Evolutionary conservation across 768 basidiomycete species (phyloP).

Genomic region (Boletellus emodensis): DNA sequence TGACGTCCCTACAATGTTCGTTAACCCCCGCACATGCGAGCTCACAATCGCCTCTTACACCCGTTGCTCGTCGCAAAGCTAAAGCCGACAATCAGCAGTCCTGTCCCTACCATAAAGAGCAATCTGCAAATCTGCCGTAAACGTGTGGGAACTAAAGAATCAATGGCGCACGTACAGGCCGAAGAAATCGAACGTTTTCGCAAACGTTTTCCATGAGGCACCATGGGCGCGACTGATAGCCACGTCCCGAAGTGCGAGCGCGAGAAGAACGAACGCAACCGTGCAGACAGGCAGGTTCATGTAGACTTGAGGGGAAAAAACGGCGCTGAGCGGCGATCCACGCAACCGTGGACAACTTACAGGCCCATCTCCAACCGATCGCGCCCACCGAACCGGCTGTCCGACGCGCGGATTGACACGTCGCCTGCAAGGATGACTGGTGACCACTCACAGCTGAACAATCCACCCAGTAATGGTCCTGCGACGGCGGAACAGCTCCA

Average conservation of each 20-base stretch:
- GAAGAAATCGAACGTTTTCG: slow-evolving; percentile 64
- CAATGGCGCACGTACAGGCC: slow-evolving; percentile 57
- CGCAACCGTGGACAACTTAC: slow-evolving; percentile 43
- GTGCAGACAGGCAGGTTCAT: slow-evolving; percentile 77
- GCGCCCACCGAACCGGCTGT: slow-evolving; percentile 26
- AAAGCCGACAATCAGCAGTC: slow-evolving; percentile 72
- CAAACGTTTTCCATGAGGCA: slow-evolving; percentile 55
- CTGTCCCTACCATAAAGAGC: slow-evolving; percentile 72
- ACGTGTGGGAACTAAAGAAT: slow-evolving; percentile 11
- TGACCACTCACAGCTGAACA: slow-evolving; percentile 64
- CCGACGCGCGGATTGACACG: slow-evolving; percentile 19
- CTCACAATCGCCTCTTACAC: slow-evolving; percentile 45
- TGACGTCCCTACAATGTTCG: slow-evolving; percentile 49
- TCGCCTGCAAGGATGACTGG: slow-evolving; percentile 7
- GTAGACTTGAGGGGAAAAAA: slow-evolving; percentile 50
- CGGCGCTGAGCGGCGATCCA: slow-evolving; percentile 16
- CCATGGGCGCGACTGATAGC: slow-evolving; percentile 41
- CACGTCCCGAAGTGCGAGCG: slow-evolving; percentile 57
- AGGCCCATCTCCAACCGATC: slow-evolving; percentile 81
- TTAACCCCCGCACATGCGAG: slow-evolving; percentile 9
- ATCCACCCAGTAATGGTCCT: slow-evolving; percentile 77
- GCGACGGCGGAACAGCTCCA: slow-evolving; percentile 86
- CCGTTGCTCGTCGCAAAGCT: slow-evolving; percentile 66
- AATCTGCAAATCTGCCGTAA: slow-evolving; percentile 41
- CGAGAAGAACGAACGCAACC: slow-evolving; percentile 53